A percentile compares a stretch with the other conserved stretches of the same genome.
phyloP scores from a whole-genome alignment of 805 yeast genomes.

The Candida tallmaniae region DNA sequence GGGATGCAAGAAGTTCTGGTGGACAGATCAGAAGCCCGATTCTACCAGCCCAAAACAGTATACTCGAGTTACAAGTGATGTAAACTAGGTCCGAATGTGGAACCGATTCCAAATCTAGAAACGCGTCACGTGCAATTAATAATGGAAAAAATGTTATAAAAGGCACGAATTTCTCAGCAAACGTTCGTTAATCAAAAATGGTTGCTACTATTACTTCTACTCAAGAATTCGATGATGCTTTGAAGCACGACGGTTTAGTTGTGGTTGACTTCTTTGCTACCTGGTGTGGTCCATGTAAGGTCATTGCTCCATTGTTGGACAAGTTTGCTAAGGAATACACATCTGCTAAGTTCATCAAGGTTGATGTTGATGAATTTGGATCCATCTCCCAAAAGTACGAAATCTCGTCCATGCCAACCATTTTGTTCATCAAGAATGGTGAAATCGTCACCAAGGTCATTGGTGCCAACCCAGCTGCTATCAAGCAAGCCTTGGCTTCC shows the following conservation, averaged over 20 bases:
- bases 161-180: neutral
- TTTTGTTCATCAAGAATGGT: constrained; percentile 78
- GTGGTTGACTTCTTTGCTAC: constrained; percentile 95
- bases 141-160: neutral
- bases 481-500: constrained; percentile 61
- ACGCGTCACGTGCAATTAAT: constrained; percentile 7
- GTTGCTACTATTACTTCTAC: constrained; percentile 28
- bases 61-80: constrained; percentile 3
- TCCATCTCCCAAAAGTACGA: constrained; percentile 67
- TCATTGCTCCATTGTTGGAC: constrained; percentile 91
- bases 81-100: neutral
- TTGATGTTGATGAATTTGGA: constrained; percentile 84
- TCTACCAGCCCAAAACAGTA: constrained; percentile 7
- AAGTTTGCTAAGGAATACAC: constrained; percentile 67
- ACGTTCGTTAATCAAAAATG: constrained; percentile 21
- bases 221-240: constrained; percentile 64
- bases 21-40: neutral
- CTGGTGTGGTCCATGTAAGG: constrained; percentile 99
- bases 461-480: constrained; percentile 87
- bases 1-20: neutral
- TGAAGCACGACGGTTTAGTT: constrained; percentile 63
- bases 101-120: neutral
- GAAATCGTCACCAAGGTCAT: constrained; percentile 71
- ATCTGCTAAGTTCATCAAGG: constrained; percentile 73
- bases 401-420: constrained; percentile 55